These are phyloP conservation scores for Pythium vanterpoolii DNA, from an alignment of 352 stramenopile genomes.

Conservation along the genomic window DNA sequence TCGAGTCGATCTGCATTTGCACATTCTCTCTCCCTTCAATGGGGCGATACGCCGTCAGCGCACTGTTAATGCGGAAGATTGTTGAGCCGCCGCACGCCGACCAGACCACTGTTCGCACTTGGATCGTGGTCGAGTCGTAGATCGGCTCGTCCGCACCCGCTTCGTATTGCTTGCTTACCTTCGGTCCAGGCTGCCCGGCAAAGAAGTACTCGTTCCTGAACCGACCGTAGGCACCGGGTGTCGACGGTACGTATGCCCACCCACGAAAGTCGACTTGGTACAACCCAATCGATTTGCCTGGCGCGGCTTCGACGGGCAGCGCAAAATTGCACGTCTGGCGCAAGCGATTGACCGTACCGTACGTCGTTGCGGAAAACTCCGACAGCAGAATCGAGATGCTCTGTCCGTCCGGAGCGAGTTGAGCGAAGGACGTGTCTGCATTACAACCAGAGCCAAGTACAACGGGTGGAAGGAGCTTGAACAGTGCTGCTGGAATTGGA, in stretches of 20 bases:
- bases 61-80: constrained; percentile 36
- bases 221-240: constrained; percentile 3
- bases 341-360: background rate
- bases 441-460: constrained; percentile 27
- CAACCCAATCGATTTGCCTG: constrained; percentile 26
- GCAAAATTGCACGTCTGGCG: constrained; percentile 27
- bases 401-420: constrained; percentile 17
- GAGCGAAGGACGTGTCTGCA: background rate
- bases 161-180: constrained; percentile 10
- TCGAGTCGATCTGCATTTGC: constrained; percentile 30
- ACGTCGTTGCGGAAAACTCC: constrained; percentile 14
- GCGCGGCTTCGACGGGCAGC: constrained; percentile 22
- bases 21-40: constrained; percentile 9
- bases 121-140: constrained; percentile 26
- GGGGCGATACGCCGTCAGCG: constrained; percentile 10
- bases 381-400: constrained; percentile 32
- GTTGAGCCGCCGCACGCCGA: constrained; percentile 31
- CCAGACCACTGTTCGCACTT: constrained; percentile 30
- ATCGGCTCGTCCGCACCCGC: constrained; percentile 23
- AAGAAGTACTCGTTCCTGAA: constrained; percentile 39
- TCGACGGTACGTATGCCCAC: constrained; percentile 29
- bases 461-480: constrained; percentile 17
- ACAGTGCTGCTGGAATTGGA: background rate
- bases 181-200: constrained; percentile 22
- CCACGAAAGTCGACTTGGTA: constrained; percentile 38